Evolutionary conservation across 1,284 basidiomycete species (phyloP), one percentile per base, ranked within the genome.

Genomic region (Fistulinella cinereoalba): DNA sequence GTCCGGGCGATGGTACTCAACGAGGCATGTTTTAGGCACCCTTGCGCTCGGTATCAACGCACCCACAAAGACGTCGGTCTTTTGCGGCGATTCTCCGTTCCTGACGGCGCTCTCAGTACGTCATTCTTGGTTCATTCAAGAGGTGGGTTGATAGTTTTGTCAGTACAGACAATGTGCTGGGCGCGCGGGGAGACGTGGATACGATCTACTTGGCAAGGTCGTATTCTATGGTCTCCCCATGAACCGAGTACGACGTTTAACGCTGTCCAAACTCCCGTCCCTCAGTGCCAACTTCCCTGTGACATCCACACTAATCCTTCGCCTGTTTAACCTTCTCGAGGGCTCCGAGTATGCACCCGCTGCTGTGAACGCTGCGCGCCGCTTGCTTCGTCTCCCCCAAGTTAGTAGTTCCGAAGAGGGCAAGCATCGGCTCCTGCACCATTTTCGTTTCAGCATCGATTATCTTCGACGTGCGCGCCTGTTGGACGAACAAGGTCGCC

Each of bases 21-120:
- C 1, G 32, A 15, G 11, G 25, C 18, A 28, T 28, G 5, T n/a
- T 1, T 19, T 36, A 81, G 82, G 78, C 11, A 84, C 84, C 4
- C 68, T 87, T 43, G 84, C 85, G 2, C 67, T 88, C 10, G 85
- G 85, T 49, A 88, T 87, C 60, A 88, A 87, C 55, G 83, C 83
- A 0, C 84, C 84, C 0, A 74, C 81, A 0, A 83, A 76, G 54
- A 83, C 84, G 0, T 71, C 77, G 1, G 73, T 86, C 9, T 88
- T 87, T 57, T 79, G 75, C 46, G 83, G 80, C 0, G 84, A 87
- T 61, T 85, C 82, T 0, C 77, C 82, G 6, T 81, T 56, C 56
- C 57, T 87, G 34, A 85, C 82, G 5, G 79, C 83, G 0, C 70
- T 86, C 12, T 80, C 77, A 74, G 80, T 80, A 54, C 19, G 71